A percentile compares a stretch with the other conserved stretches of the same genome.
These are phyloP conservation scores for Paraconiothyrium sp. DNA, from an alignment of 2,329 filamentous ascomycete genomes.

Conservation along the genomic window DNA sequence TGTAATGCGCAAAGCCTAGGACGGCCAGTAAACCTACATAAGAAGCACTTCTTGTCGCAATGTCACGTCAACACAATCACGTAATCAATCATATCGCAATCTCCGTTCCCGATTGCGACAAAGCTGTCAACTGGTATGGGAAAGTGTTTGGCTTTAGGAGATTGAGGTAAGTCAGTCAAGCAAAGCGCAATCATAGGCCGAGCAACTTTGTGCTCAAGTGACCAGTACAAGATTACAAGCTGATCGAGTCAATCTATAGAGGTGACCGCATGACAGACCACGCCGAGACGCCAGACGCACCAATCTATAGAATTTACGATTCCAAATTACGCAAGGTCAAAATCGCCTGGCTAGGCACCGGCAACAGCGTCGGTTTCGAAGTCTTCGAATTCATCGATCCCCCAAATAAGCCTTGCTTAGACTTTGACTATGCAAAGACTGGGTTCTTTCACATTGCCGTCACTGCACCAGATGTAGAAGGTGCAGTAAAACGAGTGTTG, in stretches of 20 bases:
- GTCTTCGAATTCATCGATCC: constrained; percentile 47
- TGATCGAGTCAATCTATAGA: constrained; percentile 11
- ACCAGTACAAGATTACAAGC: background rate
- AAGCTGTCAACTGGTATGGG: constrained; percentile 38
- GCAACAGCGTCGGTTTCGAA: constrained; percentile 48
- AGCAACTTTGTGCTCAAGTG: too few species aligned
- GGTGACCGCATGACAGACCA: constrained; percentile 29
- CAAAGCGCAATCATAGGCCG: background rate
- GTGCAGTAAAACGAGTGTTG: constrained; percentile 32
- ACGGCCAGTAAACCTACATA: background rate
- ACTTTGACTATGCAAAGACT: constrained; percentile 36
- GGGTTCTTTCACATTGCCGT: constrained; percentile 50
- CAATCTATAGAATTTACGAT: constrained; percentile 44
- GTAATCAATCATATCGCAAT: constrained; percentile 39
- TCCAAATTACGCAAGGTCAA: constrained; percentile 38
- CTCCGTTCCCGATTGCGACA: constrained; percentile 34
- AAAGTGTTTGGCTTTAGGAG: constrained; percentile 35
- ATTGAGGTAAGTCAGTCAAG: constrained; percentile 23
- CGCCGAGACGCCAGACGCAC: constrained; percentile 18
- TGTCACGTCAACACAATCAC: constrained; percentile 8
- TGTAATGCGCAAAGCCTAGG: too few species aligned
- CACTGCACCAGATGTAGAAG: constrained; percentile 44
- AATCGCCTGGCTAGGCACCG: constrained; percentile 38
- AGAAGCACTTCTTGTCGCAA: background rate
- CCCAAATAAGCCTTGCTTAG: constrained; percentile 2